A percentile compares a stretch with the other conserved stretches of the same genome.
Evolutionary conservation across 805 yeast species (phyloP).

Genomic region (Torulaspora gathmanii): DNA sequence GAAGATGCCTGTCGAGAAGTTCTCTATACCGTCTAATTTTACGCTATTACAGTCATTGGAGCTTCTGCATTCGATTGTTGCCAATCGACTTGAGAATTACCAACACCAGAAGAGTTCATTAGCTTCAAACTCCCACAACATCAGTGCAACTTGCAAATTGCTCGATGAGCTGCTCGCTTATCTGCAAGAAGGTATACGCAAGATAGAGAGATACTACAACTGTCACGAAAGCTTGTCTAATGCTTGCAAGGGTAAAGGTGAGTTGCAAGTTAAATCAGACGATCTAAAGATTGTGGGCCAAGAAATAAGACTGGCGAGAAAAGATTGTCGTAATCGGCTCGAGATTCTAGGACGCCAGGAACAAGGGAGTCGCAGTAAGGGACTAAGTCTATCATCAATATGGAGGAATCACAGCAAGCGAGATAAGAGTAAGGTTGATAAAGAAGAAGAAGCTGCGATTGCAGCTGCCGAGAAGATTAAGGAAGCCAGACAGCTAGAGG

Average conservation of each 20-base stretch:
- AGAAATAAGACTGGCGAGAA: slow-evolving; percentile 26
- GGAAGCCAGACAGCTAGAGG: slow-evolving; percentile 15
- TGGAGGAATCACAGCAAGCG: slow-evolving; percentile 8
- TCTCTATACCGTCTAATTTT: slow-evolving; percentile 28
- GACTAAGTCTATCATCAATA: slow-evolving; percentile 8
- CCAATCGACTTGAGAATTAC: slow-evolving; percentile 23
- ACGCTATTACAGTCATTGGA: slow-evolving; percentile 31
- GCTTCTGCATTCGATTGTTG: slow-evolving; percentile 28
- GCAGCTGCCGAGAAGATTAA: slow-evolving; percentile 25
- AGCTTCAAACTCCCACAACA: slow-evolving; percentile 6
- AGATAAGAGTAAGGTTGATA: slow-evolving; percentile 10
- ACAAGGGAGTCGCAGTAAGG: slow-evolving; percentile 7
- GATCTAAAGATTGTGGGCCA: slow-evolving; percentile 31
- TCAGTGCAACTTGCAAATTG: slow-evolving; percentile 15
- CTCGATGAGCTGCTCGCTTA: slow-evolving; percentile 22
- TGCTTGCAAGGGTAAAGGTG: slow-evolving; percentile 13
- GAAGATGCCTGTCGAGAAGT: slow-evolving; percentile 26
- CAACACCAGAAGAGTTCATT: slow-evolving; percentile 10
- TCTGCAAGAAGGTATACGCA: slow-evolving; percentile 26
- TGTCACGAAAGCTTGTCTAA: slow-evolving; percentile 15
- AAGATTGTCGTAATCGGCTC: slow-evolving; percentile 12
- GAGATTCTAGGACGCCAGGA: slow-evolving; percentile 12
- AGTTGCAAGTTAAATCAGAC: slow-evolving; percentile 18
- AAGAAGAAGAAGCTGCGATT: slow-evolving; percentile 22
- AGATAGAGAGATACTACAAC: slow-evolving; percentile 22